Percentiles rank a stretch among this genome's conserved stretches.
Evolutionary conservation across 106 monocot genomes (phyloP).

Genomic region (Platanthera guangdongensis): DNA sequence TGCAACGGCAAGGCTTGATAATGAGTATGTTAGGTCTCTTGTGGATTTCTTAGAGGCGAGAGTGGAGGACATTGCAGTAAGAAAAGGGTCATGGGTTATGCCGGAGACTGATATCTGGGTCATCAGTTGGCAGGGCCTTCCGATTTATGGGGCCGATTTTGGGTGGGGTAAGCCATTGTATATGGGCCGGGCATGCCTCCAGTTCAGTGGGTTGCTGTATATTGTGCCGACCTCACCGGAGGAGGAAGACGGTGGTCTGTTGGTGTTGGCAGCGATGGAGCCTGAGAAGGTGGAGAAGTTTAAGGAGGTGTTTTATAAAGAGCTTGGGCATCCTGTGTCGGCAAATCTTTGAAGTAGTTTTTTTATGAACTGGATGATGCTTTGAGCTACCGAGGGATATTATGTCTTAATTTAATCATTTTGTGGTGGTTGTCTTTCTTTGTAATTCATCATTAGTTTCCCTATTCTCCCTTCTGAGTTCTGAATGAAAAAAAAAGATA

Average conservation of each 20-base stretch:
- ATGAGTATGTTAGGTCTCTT: constrained; percentile 41
- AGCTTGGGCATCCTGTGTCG: neutral
- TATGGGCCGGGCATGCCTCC: constrained; percentile 31
- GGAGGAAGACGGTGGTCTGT: constrained; percentile 6
- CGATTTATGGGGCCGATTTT: constrained; percentile 45
- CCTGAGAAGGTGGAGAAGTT: constrained; percentile 23
- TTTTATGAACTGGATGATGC: neutral
- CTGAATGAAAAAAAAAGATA: no score
- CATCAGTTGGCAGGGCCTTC: constrained; percentile 39
- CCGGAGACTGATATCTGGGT: constrained; percentile 18
- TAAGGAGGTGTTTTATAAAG: constrained; percentile 22
- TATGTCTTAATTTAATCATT: no score
- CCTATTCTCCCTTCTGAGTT: no score
- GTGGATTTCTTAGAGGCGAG: constrained; percentile 39
- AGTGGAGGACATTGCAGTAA: constrained; percentile 8
- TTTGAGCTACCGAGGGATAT: no score
- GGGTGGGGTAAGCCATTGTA: constrained; percentile 44
- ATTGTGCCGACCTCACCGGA: constrained; percentile 9
- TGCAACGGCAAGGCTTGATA: constrained; percentile 7
- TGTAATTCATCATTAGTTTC: no score
- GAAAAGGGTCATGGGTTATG: constrained; percentile 12
- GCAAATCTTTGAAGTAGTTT: neutral
- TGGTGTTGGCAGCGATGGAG: constrained; percentile 25
- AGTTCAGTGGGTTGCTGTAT: constrained; percentile 24
- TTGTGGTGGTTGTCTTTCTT: no score